Base-by-base conservation (phyloP, 2,329 filamentous ascomycete genomes). In the Ceratocystis cacaofunesta region DNA sequence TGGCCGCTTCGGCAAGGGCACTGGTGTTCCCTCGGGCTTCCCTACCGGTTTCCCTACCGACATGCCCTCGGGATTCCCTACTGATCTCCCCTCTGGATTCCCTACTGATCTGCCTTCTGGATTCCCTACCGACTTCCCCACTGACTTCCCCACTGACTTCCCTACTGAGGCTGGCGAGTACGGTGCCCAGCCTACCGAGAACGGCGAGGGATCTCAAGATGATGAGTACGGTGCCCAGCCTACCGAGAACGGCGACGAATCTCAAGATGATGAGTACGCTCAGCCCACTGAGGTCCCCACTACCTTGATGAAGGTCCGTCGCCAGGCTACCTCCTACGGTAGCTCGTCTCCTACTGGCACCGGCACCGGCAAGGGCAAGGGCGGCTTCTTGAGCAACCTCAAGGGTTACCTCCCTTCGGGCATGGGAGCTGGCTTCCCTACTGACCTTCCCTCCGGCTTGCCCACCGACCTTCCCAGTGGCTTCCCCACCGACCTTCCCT, bases 251-350 rank as follows among this genome's bases (percentile, higher is more conserved):
- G 1, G 32, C 8, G 2, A 36, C 10, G 32, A 36, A 10, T 36
- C 32, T 10, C 8, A 36, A 12, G 32, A 36, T 10, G 3, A 15
- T 15, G 36, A 41, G 36, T 41, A 41, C 10, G 43, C 43, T 17
- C 36, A 46, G 43, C 32, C 44, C 25, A 64, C 28, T n/a, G 22
- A 30, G 48, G 28, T 25, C 28, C 62, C 32, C 50, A 64, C 65
- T 60, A 64, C 65, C 17, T 43, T 61, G 32, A 30, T 30, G 62
- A 67, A 48, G 62, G 63, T 64, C 50, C 57, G 44, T n/a, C 63
- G 55, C 55, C 62, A 60, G 65, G 52, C 44, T 41, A 41, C 36
- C 36, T 5, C 10, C 36, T 41, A 41, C 36, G 36, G 4, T 41
- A 0, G 3, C 36, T 41, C 36, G 12, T 41, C 36, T 52, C 41